phyloP scores from a whole-genome alignment of 1,284 basidiomycete species.

The Fistulinella staudtii region DNA sequence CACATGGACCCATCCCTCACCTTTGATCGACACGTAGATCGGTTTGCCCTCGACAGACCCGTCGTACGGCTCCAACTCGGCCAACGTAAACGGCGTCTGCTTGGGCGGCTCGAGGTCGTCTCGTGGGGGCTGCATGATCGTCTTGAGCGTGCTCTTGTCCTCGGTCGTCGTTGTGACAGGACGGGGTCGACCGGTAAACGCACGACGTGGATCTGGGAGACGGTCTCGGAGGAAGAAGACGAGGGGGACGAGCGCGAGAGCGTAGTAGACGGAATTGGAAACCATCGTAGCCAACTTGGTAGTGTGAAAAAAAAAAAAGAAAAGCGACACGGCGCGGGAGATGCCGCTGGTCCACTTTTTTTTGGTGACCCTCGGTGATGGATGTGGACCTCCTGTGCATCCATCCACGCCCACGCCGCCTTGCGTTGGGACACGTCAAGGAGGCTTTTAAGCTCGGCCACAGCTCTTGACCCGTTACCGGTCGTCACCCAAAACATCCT shows the following conservation, averaged over 20 bases:
- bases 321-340: too few relatives aligned
- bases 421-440: conserved; percentile 14
- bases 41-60: conserved; percentile 62
- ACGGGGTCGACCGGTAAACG: conserved; percentile 4
- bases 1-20: too few relatives aligned
- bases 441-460: conserved; percentile 15
- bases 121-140: conserved; percentile 66
- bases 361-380: too few relatives aligned
- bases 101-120: conserved; percentile 70
- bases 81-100: conserved; percentile 69
- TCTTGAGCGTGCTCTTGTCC: conserved; percentile 44
- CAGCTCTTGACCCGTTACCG: conserved; percentile 8
- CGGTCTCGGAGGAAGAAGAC: conserved; percentile 22
- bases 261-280: neutral
- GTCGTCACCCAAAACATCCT: conserved; percentile 13
- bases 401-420: too few relatives aligned
- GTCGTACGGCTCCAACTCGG: conserved; percentile 66
- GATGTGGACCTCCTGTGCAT: too few relatives aligned
- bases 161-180: conserved; percentile 14
- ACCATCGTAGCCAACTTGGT: too few relatives aligned
- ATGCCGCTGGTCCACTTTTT: too few relatives aligned
- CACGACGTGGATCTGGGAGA: too few relatives aligned
- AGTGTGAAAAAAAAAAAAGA: too few relatives aligned
- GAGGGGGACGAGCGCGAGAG: conserved; percentile 19
- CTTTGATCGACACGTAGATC: conserved; percentile 89